Evolutionary conservation across 2,329 filamentous ascomycete genomes (phyloP).

Genomic region (Neonectria magnoliae): DNA sequence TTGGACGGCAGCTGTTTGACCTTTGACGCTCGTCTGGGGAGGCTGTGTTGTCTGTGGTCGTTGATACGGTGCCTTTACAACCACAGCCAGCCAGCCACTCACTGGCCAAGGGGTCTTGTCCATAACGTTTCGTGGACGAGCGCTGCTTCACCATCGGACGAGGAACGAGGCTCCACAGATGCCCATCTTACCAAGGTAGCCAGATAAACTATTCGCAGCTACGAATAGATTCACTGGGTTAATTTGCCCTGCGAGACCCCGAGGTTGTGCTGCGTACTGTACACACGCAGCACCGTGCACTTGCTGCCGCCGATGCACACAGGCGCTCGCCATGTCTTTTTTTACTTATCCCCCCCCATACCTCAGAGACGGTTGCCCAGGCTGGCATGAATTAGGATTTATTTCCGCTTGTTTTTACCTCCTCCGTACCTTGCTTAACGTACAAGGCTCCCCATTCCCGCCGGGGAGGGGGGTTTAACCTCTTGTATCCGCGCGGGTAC

Average conservation of each 20-base stretch:
- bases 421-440: neutral
- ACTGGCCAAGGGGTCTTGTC: too few species aligned
- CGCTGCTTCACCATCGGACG: conserved; percentile 2
- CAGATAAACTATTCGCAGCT: neutral
- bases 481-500: conserved; percentile 2
- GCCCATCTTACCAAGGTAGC: neutral
- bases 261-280: neutral
- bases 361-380: neutral
- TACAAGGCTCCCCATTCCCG: neutral
- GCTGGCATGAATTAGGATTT: conserved; percentile 23
- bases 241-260: neutral
- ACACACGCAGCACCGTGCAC: neutral
- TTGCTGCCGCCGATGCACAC: neutral
- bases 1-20: neutral
- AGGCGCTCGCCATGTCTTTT: conserved; percentile 17
- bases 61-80: conserved; percentile 1
- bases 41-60: conserved; percentile 17
- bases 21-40: conserved; percentile 10
- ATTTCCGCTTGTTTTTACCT: conserved; percentile 21
- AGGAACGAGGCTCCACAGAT: neutral
- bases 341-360: neutral
- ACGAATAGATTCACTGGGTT: neutral
- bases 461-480: neutral
- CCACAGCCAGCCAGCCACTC: neutral
- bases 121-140: neutral